Evolutionary conservation across 495 filamentous ascomycete species (phyloP).

Genomic region (Platismatia glauca): DNA sequence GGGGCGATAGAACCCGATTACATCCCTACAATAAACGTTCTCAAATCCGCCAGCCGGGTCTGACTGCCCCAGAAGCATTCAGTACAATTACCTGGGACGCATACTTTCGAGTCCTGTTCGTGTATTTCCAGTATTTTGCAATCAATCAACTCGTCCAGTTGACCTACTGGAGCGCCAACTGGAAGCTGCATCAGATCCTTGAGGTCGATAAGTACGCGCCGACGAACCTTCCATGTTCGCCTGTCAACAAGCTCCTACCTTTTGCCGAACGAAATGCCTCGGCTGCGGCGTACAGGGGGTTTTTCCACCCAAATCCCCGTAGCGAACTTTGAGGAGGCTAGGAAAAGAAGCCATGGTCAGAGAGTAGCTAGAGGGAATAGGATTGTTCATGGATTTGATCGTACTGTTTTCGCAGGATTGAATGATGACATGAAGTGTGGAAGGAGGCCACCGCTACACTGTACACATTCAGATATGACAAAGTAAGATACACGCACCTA

Average conservation of each 20-base stretch:
- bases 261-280: neutral
- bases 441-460: too few relatives aligned
- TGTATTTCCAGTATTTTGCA: constrained; percentile 20
- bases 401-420: too few relatives aligned
- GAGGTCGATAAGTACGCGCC: constrained; percentile 12
- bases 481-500: too few relatives aligned
- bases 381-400: too few relatives aligned
- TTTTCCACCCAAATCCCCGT: neutral
- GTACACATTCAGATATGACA: too few relatives aligned
- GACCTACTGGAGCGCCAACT: constrained; percentile 20
- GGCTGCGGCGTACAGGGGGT: neutral
- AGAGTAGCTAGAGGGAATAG: too few relatives aligned
- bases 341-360: too few relatives aligned
- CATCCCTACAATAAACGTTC: constrained; percentile 1
- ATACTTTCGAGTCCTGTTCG: constrained; percentile 16
- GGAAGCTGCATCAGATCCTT: constrained; percentile 18
- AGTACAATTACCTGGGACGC: constrained; percentile 16
- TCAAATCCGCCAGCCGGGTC: constrained; percentile 16
- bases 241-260: constrained; percentile 6
- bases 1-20: constrained; percentile 6
- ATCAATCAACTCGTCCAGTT: constrained; percentile 20
- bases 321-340: neutral
- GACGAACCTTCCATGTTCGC: constrained; percentile 18
- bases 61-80: constrained; percentile 20
- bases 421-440: too few relatives aligned